Evolutionary conservation across 2,329 filamentous ascomycete species (phyloP), one percentile per base, ranked within the genome.

Genomic region (Talaromyces sp.): DNA sequence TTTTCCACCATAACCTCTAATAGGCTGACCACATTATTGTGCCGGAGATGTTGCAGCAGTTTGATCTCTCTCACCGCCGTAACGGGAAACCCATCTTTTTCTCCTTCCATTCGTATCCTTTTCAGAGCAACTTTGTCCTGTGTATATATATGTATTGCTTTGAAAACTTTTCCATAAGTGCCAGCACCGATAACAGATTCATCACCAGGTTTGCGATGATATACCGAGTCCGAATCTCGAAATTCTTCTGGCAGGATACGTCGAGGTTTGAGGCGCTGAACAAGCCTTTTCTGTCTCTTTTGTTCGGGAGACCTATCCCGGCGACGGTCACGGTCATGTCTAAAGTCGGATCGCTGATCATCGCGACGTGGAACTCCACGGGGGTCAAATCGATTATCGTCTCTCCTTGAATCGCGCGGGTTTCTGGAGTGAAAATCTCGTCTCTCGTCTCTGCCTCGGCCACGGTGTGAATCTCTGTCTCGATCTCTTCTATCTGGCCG

Each of bases 1-100:
- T 90, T 91, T 79, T 99, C 95, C 2, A 99, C 95, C 95, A 99
- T 99, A 69, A 99, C 98, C 77, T 99, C 95, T 74, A 97, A 90
- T 56, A 99, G 82, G 68, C 87, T 88, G 64, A 99, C 83, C 63
- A 98, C 87, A 73, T 99, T 99, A 66, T 87, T 85, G 75, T 98
- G 95, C 16, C 90, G 92, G 16, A 99, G 83, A 71, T 97, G 88
- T 81, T 99, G 98, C 63, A 99, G 85, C 33, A 99, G 85, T 82
- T 97, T 97, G 81, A 99, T 97, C 77, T 99, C 95, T 70, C 95
- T 90, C 49, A 99, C 86, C 10, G 95, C 94, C 0, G 95, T 99
- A 67, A 99, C 97, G 11, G 95, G 95, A 71, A 99, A 99, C 75
- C 95, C 95, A 78, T 99, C 95, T 76, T 98, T 98, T 81, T 99